Conservation (phyloP, 768 basidiomycete species). For the Mycena rebaudengoi region DNA sequence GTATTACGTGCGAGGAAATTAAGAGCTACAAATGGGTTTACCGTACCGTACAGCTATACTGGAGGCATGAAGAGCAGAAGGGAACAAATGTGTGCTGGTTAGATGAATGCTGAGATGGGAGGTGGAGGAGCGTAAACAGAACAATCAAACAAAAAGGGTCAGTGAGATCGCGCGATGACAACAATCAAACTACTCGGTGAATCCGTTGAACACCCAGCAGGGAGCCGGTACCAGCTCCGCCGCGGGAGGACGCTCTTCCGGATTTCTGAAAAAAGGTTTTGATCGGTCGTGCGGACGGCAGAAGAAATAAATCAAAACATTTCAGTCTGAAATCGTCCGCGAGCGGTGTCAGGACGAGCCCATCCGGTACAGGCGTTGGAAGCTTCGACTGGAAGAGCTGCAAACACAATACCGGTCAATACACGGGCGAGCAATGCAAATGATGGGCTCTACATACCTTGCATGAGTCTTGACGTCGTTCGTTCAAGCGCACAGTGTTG, state of each 20-base stretch:
- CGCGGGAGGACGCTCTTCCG: constrained; percentile 83
- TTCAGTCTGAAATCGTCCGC: constrained; percentile 88
- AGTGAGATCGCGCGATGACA: constrained; percentile 27
- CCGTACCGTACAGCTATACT: constrained; percentile 48
- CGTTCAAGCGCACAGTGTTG: constrained; percentile 42
- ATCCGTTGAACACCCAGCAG: constrained; percentile 80
- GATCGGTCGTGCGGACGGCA: constrained; percentile 13
- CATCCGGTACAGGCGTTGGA: constrained; percentile 89
- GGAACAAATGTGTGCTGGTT: neutral
- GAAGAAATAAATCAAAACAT: constrained; percentile 66
- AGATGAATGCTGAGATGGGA: constrained; percentile 15
- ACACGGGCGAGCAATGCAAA: neutral
- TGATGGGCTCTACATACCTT: constrained; percentile 56
- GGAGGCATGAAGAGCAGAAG: constrained; percentile 35
- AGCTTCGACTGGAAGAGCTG: constrained; percentile 87
- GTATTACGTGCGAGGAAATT: constrained; percentile 41
- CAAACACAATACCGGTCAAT: neutral
- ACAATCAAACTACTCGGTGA: constrained; percentile 55
- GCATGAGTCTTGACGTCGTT: constrained; percentile 49
- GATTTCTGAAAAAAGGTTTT: constrained; percentile 63
- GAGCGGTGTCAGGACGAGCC: constrained; percentile 75
- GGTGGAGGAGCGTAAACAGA: constrained; percentile 19
- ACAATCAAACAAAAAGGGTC: constrained; percentile 22
- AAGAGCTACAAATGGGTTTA: constrained; percentile 50
- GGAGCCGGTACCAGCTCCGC: constrained; percentile 74